Evolutionary conservation across 2,329 filamentous ascomycete species (phyloP).

Genomic region (Penicillium psychrosexuale): DNA sequence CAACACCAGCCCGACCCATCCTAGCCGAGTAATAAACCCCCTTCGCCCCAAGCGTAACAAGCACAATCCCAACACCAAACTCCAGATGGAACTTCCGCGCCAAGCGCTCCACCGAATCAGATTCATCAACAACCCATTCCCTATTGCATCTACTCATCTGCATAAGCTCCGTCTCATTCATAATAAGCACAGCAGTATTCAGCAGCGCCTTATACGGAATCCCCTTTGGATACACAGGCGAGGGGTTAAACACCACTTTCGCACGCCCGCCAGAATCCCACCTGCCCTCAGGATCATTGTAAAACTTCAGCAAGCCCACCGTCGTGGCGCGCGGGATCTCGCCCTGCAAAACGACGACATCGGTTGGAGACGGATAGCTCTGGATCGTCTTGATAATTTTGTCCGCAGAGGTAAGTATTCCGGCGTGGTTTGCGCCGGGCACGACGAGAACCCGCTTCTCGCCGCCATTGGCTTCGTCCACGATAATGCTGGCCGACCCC

Average conservation of each 20-base stretch:
- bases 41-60: constrained; percentile 23
- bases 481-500: constrained; percentile 63
- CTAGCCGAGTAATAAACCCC: constrained; percentile 23
- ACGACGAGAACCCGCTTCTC: constrained; percentile 70
- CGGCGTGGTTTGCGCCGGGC: constrained; percentile 60
- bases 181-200: constrained; percentile 20
- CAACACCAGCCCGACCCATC: constrained; percentile 12
- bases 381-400: constrained; percentile 27
- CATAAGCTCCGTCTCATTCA: constrained; percentile 26
- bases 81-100: constrained; percentile 18
- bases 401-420: constrained; percentile 29
- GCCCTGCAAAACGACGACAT: constrained; percentile 20
- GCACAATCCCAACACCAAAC: constrained; percentile 18
- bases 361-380: neutral
- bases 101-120: constrained; percentile 13
- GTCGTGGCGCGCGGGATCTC: constrained; percentile 22
- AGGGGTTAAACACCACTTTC: constrained; percentile 72
- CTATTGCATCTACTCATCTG: too few relatives aligned
- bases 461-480: constrained; percentile 59
- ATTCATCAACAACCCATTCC: constrained; percentile 5
- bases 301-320: constrained; percentile 16
- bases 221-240: constrained; percentile 68
- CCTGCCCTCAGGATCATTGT: too few relatives aligned
- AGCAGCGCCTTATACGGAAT: constrained; percentile 48
- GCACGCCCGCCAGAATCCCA: neutral